A percentile compares a stretch with the other conserved stretches of the same genome.
Evolutionary conservation across 1,139 yeast genomes (phyloP).

Genomic region (Geotrichum macrosporum): DNA sequence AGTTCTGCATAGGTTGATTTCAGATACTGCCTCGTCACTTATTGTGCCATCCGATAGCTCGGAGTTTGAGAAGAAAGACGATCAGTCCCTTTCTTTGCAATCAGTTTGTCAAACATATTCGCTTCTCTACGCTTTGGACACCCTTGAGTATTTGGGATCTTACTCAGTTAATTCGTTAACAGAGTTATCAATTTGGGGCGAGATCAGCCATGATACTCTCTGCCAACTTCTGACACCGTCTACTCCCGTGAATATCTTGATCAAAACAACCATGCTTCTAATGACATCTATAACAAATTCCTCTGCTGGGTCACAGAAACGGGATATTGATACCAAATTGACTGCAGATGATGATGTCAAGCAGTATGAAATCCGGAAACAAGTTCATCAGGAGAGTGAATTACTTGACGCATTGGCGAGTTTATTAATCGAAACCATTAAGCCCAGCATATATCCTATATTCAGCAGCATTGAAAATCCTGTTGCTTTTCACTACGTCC

Average conservation of each 20-base stretch:
- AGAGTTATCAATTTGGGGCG: not conserved
- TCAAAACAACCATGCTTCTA: not conserved
- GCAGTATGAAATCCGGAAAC: no score
- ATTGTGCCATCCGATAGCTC: not conserved
- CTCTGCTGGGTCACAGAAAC: no score
- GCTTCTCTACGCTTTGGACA: conserved; percentile 51
- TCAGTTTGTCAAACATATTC: conserved; percentile 38
- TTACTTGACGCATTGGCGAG: not conserved
- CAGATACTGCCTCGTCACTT: not conserved
- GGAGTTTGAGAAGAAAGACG: not conserved
- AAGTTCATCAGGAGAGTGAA: not conserved
- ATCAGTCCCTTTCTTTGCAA: conserved; percentile 10
- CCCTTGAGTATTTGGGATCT: conserved; percentile 41
- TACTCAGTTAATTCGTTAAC: not conserved
- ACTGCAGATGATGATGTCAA: no score
- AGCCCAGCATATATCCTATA: not conserved
- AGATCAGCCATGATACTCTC: not conserved
- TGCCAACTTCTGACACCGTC: not conserved
- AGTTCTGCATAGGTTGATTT: not conserved
- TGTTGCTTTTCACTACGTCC: conserved; percentile 9
- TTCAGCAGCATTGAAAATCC: conserved; percentile 6
- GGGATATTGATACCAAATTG: no score
- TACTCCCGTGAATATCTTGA: not conserved
- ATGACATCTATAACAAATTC: not conserved
- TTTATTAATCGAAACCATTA: not conserved